These are phyloP conservation scores for Colletotrichum horii DNA, from an alignment of 2,329 filamentous ascomycete genomes.

Conservation along the genomic window DNA sequence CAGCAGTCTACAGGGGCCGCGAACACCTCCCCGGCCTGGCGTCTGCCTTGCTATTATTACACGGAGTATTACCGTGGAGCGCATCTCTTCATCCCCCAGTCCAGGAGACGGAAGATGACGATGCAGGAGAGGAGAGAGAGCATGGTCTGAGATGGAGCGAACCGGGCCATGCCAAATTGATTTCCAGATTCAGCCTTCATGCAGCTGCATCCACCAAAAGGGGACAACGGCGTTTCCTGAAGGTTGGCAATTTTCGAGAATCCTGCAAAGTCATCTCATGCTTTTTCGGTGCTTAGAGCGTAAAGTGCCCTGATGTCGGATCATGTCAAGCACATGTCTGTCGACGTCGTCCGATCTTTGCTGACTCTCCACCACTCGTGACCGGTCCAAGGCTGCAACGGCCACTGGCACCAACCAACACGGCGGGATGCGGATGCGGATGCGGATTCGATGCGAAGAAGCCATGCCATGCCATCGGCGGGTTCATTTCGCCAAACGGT, in stretches of 20 bases:
- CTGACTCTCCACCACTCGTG: slow-evolving; percentile 7
- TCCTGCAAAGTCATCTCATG: not conserved
- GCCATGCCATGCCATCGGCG: not conserved
- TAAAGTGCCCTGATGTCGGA: slow-evolving; percentile 8
- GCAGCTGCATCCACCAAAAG: not conserved
- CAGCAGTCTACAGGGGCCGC: not conserved
- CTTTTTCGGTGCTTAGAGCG: not conserved
- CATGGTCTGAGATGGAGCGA: not conserved
- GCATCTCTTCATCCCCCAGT: not conserved
- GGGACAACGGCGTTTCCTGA: not conserved
- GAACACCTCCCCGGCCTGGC: not conserved
- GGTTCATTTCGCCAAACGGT: not conserved
- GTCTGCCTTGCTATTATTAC: not conserved
- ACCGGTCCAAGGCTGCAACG: not conserved
- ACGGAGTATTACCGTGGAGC: not conserved
- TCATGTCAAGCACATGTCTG: slow-evolving; percentile 2
- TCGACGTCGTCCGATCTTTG: slow-evolving; percentile 13
- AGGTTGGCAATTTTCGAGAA: not conserved
- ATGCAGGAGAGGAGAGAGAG: not conserved
- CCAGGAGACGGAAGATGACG: not conserved
- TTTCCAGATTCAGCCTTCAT: slow-evolving; percentile 3
- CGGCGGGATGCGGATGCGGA: not conserved
- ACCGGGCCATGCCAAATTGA: not conserved
- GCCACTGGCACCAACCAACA: not conserved
- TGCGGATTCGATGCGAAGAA: not conserved